phyloP scores from a whole-genome alignment of 352 stramenopile species.

The Pythium diclinum region DNA sequence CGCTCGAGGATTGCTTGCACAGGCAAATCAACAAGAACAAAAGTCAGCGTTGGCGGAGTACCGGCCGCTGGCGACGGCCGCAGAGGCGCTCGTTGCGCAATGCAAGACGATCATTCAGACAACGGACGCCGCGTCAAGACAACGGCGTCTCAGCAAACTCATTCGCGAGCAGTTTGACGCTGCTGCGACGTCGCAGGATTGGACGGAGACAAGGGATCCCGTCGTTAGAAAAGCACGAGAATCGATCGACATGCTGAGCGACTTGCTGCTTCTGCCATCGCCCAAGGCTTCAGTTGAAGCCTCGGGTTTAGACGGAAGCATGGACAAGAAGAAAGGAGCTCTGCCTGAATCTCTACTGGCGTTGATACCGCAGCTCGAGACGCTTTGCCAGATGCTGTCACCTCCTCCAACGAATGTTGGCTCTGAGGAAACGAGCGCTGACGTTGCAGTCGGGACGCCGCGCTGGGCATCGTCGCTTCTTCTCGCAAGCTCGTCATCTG shows the following conservation, averaged over 20 bases:
- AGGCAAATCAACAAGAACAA: not conserved
- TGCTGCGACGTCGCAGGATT: not conserved
- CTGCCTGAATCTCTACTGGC: not conserved
- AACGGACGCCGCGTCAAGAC: not conserved
- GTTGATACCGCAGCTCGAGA: not conserved
- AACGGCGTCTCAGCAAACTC: slow-evolving; percentile 1
- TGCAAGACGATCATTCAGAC: slow-evolving; percentile 6
- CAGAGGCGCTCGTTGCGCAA: slow-evolving; percentile 5
- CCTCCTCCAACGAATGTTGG: not conserved
- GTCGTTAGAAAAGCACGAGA: not conserved
- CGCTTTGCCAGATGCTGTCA: not conserved
- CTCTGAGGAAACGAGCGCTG: not conserved
- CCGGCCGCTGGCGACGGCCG: not conserved
- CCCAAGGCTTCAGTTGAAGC: not conserved
- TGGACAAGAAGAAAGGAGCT: not conserved
- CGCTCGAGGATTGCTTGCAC: not conserved
- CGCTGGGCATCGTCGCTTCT: not conserved
- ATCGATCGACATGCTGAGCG: slow-evolving; percentile 16
- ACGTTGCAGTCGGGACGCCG: not conserved
- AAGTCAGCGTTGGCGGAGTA: not conserved
- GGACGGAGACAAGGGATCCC: not conserved
- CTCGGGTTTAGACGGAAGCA: not conserved
- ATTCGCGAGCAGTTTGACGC: not conserved
- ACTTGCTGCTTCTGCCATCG: slow-evolving; percentile 8
- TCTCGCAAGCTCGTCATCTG: not conserved